phyloP scores from a whole-genome alignment of 768 basidiomycete species.

The Boletus vermiculosoides region DNA sequence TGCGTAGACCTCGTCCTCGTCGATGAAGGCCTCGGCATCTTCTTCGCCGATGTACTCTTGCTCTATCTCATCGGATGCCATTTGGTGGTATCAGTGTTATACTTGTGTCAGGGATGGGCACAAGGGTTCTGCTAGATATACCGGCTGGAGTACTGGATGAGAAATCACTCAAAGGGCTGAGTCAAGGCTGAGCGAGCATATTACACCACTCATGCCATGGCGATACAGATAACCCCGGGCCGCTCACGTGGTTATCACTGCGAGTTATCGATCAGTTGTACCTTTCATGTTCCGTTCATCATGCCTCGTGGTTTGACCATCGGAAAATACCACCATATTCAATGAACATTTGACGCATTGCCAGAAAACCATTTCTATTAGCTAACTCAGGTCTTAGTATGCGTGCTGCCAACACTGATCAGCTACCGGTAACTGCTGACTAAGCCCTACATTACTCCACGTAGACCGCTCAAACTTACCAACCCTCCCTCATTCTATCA shows the following conservation, averaged over 20 bases:
- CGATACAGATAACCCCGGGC: neutral
- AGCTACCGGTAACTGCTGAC: conserved; percentile 13
- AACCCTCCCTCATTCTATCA: conserved; percentile 34
- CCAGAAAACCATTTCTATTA: neutral
- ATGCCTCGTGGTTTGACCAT: neutral
- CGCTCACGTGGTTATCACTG: neutral
- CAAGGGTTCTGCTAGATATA: conserved; percentile 1
- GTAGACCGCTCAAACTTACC: conserved; percentile 7
- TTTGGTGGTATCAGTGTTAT: conserved; percentile 8
- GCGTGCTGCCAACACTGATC: too few species aligned
- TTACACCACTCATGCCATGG: neutral
- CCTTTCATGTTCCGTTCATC: neutral
- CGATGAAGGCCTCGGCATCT: conserved; percentile 60
- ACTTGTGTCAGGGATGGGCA: neutral
- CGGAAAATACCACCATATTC: neutral
- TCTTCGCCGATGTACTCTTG: conserved; percentile 38
- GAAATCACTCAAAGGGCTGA: conserved; percentile 20
- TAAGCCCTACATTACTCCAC: conserved; percentile 29
- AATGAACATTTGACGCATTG: neutral
- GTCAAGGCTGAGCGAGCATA: neutral
- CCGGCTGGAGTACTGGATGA: conserved; percentile 14
- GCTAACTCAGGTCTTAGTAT: too few species aligned
- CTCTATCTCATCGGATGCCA: conserved; percentile 40
- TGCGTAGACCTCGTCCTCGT: conserved; percentile 59
- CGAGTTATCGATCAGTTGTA: neutral